phyloP scores from a whole-genome alignment of 2,329 filamentous ascomycete genomes.

The Incumbomyces delicatus region DNA sequence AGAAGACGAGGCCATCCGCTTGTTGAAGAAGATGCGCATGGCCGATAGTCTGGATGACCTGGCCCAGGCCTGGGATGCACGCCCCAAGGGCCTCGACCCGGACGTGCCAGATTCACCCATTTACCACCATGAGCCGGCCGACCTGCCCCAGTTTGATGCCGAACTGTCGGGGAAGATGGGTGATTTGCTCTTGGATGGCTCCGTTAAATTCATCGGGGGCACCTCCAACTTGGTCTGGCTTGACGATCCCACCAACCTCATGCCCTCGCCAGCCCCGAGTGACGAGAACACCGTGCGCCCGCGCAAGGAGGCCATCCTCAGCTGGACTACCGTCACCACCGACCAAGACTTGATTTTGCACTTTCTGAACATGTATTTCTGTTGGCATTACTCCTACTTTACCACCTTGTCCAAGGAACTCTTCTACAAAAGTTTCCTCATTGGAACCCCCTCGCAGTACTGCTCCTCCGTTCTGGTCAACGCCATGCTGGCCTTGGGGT shows the following conservation, averaged over 20 bases:
- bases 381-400: slow-evolving; percentile 96
- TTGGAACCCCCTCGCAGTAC: slow-evolving; percentile 61
- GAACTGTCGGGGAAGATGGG: slow-evolving; percentile 90
- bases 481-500: slow-evolving; percentile 83
- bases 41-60: slow-evolving; percentile 65
- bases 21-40: slow-evolving; percentile 79
- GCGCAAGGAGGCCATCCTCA: slow-evolving; percentile 61
- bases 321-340: slow-evolving; percentile 78
- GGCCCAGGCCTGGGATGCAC: slow-evolving; percentile 48
- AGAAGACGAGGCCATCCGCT: slow-evolving; percentile 70
- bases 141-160: slow-evolving; percentile 50
- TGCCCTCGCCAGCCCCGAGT: slow-evolving; percentile 2
- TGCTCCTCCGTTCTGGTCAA: slow-evolving; percentile 88
- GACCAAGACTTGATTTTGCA: slow-evolving; percentile 73
- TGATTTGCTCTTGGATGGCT: slow-evolving; percentile 75
- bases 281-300: slow-evolving; percentile 37
- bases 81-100: slow-evolving; percentile 39
- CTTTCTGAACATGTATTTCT: slow-evolving; percentile 95
- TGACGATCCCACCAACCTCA: slow-evolving; percentile 34
- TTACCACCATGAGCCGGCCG: slow-evolving; percentile 27
- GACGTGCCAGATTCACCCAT: slow-evolving; percentile 26
- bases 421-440: slow-evolving; percentile 77
- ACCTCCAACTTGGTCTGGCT: slow-evolving; percentile 88
- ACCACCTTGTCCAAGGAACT: slow-evolving; percentile 76
- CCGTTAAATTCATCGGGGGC: slow-evolving; percentile 82